Percentiles rank a stretch among this genome's conserved stretches.
These are phyloP conservation scores for Arachis monticola DNA, from an alignment of 331 rosid genomes.

Conservation along the genomic window DNA sequence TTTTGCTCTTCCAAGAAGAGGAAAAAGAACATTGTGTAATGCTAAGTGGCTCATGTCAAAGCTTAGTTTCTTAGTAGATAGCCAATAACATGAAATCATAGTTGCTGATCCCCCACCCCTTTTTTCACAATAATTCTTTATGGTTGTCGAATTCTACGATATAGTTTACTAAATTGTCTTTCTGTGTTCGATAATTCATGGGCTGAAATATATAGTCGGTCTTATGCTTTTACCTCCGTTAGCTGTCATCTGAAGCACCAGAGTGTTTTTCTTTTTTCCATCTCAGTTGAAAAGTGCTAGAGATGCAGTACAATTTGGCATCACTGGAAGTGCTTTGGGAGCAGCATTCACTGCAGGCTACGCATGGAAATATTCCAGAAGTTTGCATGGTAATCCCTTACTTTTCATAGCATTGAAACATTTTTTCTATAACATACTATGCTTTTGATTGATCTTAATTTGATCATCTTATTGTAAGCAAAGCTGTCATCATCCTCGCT, in stretches of 20 bases:
- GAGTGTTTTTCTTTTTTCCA: conserved; percentile 18
- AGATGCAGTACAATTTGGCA: conserved; percentile 50
- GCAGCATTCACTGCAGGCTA: conserved; percentile 49
- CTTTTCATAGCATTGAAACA: conserved; percentile 23
- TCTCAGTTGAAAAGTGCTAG: conserved; percentile 53
- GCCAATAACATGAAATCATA: conserved; percentile 1
- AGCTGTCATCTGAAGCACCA: conserved; percentile 24
- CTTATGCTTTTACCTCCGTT: conserved; percentile 18
- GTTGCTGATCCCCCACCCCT: conserved; percentile 11
- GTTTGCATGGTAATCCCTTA: conserved; percentile 50
- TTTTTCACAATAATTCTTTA: background rate
- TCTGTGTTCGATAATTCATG: conserved; percentile 6
- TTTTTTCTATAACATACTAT: background rate
- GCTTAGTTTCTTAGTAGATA: conserved; percentile 23
- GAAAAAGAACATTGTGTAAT: background rate
- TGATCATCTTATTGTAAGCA: conserved; percentile 18
- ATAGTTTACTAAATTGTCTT: background rate
- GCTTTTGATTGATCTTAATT: background rate
- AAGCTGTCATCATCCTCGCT: conserved; percentile 8
- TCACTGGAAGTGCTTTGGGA: conserved; percentile 68
- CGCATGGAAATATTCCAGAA: conserved; percentile 83
- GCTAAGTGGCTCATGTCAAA: background rate
- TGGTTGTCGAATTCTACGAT: too few species aligned
- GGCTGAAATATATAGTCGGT: background rate
- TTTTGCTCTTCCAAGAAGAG: background rate